Percentiles rank a stretch among this genome's conserved stretches.
Evolutionary conservation across 306 rosid species (phyloP).

Genomic region (Myrica gale): DNA sequence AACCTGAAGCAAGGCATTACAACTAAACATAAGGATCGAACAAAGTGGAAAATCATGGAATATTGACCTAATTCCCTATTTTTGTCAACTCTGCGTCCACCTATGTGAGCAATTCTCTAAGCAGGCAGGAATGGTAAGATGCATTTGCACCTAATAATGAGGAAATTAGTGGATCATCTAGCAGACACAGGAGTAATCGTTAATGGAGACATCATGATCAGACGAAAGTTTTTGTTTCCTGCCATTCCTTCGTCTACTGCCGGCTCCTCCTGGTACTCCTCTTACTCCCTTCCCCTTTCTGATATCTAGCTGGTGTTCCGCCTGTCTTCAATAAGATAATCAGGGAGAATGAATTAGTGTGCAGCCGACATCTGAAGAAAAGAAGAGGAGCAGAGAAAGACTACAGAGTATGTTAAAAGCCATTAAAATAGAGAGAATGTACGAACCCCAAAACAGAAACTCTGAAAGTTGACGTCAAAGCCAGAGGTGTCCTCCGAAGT

Average conservation of each 20-base stretch:
- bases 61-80: not conserved
- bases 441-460: constrained; percentile 84
- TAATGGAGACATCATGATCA: constrained; percentile 48
- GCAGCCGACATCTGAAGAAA: not conserved
- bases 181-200: constrained; percentile 36
- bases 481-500: constrained; percentile 30
- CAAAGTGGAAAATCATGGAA: not conserved
- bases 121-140: not conserved
- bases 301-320: constrained; percentile 36
- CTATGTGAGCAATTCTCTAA: not conserved
- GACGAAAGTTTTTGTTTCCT: constrained; percentile 48
- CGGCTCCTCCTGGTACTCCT: constrained; percentile 40
- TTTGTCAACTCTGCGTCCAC: not conserved
- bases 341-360: not conserved
- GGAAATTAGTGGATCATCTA: constrained; percentile 21
- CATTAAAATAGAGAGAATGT: not conserved
- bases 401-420: not conserved
- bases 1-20: not conserved
- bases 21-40: constrained; percentile 4
- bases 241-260: constrained; percentile 34
- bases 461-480: constrained; percentile 39
- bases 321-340: constrained; percentile 49
- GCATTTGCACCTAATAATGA: constrained; percentile 1
- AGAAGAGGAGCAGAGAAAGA: not conserved
- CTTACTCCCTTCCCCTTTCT: constrained; percentile 39